Evolutionary conservation across 495 filamentous ascomycete genomes (phyloP).

Genomic region (Terfezia claveryi): DNA sequence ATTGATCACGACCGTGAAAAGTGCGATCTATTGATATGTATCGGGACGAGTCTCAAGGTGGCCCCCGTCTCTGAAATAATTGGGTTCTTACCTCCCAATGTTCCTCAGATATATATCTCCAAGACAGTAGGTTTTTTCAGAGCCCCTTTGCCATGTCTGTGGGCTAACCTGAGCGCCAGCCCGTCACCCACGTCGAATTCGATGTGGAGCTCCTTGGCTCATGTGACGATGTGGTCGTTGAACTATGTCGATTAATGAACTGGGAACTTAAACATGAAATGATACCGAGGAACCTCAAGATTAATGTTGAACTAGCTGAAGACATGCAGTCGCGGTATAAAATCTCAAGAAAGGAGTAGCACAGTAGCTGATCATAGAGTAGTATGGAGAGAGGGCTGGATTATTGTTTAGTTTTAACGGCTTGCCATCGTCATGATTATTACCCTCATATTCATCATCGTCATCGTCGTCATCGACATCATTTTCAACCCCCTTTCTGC

Average conservation of each 20-base stretch:
- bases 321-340: slow-evolving; percentile 45
- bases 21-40: slow-evolving; percentile 86
- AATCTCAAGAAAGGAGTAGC: slow-evolving; percentile 19
- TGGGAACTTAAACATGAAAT: slow-evolving; percentile 72
- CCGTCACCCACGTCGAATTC: slow-evolving; percentile 73
- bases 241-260: slow-evolving; percentile 62
- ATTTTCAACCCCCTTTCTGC: not conserved
- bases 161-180: slow-evolving; percentile 23
- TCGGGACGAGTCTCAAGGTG: slow-evolving; percentile 90
- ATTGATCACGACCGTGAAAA: slow-evolving; percentile 52
- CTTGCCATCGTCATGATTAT: not conserved
- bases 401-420: not conserved
- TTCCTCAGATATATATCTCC: slow-evolving; percentile 89
- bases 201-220: slow-evolving; percentile 88
- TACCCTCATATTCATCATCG: not conserved
- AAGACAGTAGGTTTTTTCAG: slow-evolving; percentile 35
- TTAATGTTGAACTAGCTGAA: slow-evolving; percentile 34
- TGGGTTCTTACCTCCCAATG: slow-evolving; percentile 46
- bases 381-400: not conserved
- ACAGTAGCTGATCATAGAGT: not conserved
- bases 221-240: slow-evolving; percentile 75
- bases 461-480: not conserved
- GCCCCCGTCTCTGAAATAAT: slow-evolving; percentile 86
- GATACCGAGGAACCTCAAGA: slow-evolving; percentile 36
- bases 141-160: not conserved